phyloP scores from a whole-genome alignment of 148 eudicot species.

The Rhododendron mucronatum region DNA sequence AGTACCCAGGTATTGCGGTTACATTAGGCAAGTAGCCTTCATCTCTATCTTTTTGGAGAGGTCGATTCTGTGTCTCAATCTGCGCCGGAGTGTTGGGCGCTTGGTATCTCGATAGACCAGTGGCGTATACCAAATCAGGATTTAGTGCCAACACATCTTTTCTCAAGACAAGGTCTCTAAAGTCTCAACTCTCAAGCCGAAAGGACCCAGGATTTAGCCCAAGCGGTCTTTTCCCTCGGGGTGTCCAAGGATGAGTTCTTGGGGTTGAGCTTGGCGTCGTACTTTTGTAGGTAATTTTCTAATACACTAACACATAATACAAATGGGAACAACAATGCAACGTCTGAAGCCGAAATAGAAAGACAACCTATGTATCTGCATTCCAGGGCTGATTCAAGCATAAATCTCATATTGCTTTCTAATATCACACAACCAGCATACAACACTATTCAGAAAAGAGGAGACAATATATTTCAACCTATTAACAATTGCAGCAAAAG shows the following conservation, averaged over 20 bases:
- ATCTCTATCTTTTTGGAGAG: too few species aligned
- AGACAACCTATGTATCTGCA: background rate
- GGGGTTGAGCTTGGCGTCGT: background rate
- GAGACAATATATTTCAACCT: background rate
- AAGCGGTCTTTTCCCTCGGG: background rate
- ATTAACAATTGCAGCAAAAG: constrained; percentile 2
- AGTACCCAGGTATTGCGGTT: too few species aligned
- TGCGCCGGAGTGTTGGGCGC: background rate
- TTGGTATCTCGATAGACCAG: background rate
- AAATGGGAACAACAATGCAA: background rate
- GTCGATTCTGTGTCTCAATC: too few species aligned
- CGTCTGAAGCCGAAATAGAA: background rate
- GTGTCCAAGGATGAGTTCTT: background rate
- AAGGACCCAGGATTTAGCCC: background rate
- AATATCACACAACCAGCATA: background rate
- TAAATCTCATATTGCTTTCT: background rate
- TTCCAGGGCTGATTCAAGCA: background rate
- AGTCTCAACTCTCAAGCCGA: background rate
- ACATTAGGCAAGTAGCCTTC: too few species aligned
- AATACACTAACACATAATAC: background rate
- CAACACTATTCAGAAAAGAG: background rate
- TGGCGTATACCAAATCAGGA: background rate
- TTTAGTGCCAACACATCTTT: background rate
- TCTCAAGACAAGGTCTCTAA: background rate
- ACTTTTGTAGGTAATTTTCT: background rate